phyloP scores from a whole-genome alignment of 2,329 filamentous ascomycete species.

The Penicillium italicum region DNA sequence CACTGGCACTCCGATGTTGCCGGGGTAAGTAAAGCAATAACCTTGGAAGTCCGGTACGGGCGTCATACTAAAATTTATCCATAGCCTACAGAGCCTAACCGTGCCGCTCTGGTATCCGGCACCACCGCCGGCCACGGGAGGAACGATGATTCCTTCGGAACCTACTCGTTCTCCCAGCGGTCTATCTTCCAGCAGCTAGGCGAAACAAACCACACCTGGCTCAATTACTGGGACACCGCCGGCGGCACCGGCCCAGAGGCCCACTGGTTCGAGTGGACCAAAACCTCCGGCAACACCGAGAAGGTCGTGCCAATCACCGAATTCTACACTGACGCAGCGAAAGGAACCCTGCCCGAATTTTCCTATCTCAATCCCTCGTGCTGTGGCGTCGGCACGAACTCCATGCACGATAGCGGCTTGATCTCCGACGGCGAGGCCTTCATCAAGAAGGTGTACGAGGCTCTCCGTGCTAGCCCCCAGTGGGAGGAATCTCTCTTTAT shows the following conservation, averaged over 20 bases:
- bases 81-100: slow-evolving; percentile 45
- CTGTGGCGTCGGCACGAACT: slow-evolving; percentile 37
- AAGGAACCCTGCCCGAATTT: slow-evolving; percentile 33
- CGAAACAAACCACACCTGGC: slow-evolving; percentile 34
- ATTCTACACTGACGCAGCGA: slow-evolving; percentile 31
- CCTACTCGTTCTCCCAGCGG: slow-evolving; percentile 27
- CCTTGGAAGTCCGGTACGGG: too few species aligned
- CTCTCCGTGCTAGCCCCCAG: slow-evolving; percentile 31
- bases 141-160: slow-evolving; percentile 29
- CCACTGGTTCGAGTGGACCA: slow-evolving; percentile 36
- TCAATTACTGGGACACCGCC: slow-evolving; percentile 29
- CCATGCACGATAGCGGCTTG: slow-evolving; percentile 35
- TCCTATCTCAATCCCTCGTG: slow-evolving; percentile 40
- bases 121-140: slow-evolving; percentile 34
- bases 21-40: slow-evolving; percentile 27
- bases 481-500: slow-evolving; percentile 38
- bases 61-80: too few species aligned
- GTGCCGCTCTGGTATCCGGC: slow-evolving; percentile 29
- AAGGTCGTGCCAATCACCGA: slow-evolving; percentile 14
- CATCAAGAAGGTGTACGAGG: slow-evolving; percentile 37
- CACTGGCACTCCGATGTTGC: slow-evolving; percentile 45
- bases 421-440: slow-evolving; percentile 37
- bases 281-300: slow-evolving; percentile 23
- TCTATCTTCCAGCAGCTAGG: slow-evolving; percentile 42
- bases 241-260: slow-evolving; percentile 24